Evolutionary conservation across 1,284 basidiomycete species (phyloP).

Genomic region (Ustilago tritici): DNA sequence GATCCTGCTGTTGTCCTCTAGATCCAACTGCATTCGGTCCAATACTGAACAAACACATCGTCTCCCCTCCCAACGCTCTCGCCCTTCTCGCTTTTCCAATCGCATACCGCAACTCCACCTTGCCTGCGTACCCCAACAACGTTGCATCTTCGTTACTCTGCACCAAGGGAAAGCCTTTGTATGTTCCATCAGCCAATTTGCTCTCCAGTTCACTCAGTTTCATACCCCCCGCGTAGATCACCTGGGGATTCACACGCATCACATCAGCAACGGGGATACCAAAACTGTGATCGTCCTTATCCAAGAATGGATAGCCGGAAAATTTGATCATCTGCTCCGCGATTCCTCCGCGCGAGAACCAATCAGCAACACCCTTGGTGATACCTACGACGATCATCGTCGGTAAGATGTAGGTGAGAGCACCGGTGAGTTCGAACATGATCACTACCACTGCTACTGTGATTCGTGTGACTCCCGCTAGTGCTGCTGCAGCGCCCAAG

Average conservation of each 20-base stretch:
- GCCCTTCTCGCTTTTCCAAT: conserved; percentile 75
- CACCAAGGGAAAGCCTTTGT: conserved; percentile 93
- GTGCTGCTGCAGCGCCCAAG: conserved; percentile 51
- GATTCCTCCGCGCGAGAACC: conserved; percentile 90
- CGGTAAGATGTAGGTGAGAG: conserved; percentile 95
- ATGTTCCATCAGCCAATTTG: conserved; percentile 70
- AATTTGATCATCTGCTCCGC: conserved; percentile 97
- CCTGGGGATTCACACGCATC: conserved; percentile 84
- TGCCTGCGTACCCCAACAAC: conserved; percentile 88
- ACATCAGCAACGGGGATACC: conserved; percentile 89
- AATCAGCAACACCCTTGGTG: conserved; percentile 97
- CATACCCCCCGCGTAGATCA: conserved; percentile 81
- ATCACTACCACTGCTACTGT: conserved; percentile 99
- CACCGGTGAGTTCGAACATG: conserved; percentile 99
- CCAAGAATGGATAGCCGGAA: conserved; percentile 93
- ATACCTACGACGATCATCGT: conserved; percentile 98
- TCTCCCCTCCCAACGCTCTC: conserved; percentile 40
- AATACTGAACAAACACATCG: conserved; percentile 60
- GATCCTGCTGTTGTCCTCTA: conserved; percentile 29
- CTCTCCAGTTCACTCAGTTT: conserved; percentile 78
- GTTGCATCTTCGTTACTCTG: conserved; percentile 73
- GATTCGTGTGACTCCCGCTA: conserved; percentile 87
- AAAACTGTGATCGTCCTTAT: conserved; percentile 84
- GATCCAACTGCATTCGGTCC: conserved; percentile 17
- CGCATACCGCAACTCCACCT: conserved; percentile 85